Evolutionary conservation across 1,139 yeast genomes (phyloP).

Genomic region (Schizosaccharomyces versatilis): DNA sequence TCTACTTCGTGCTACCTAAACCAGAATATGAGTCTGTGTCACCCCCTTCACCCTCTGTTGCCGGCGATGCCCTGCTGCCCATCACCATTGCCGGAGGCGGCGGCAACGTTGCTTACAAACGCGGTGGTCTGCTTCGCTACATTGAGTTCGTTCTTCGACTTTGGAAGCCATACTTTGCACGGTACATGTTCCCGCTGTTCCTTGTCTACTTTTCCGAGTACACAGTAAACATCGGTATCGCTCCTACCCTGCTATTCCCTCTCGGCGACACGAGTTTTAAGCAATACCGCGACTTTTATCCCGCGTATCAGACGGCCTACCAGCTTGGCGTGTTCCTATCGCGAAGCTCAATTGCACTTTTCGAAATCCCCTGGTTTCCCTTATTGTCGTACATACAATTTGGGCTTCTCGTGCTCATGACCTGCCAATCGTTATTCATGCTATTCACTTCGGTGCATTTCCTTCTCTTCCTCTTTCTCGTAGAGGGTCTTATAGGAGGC

Average conservation of each 20-base stretch:
- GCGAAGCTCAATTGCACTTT: constrained; percentile 50
- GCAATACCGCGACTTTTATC: constrained; percentile 66
- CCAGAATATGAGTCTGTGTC: constrained; percentile 7
- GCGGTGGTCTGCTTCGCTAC: too few relatives aligned
- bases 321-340: constrained; percentile 85
- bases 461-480: constrained; percentile 41
- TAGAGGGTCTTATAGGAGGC: constrained; percentile 78
- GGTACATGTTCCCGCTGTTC: constrained; percentile 64
- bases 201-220: constrained; percentile 75
- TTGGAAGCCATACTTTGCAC: constrained; percentile 32
- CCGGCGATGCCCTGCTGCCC: background rate
- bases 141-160: background rate
- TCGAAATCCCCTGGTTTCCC: constrained; percentile 38
- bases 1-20: constrained; percentile 21
- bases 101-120: background rate
- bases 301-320: constrained; percentile 75
- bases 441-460: constrained; percentile 45
- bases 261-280: constrained; percentile 21
- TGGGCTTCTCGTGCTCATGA: constrained; percentile 36
- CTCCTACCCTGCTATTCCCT: constrained; percentile 10
- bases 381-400: constrained; percentile 44
- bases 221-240: constrained; percentile 67
- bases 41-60: background rate
- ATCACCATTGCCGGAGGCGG: background rate
- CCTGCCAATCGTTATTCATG: constrained; percentile 41